Conservation (phyloP, 2,329 filamentous ascomycete genomes). For the Botrytis elliptica region DNA sequence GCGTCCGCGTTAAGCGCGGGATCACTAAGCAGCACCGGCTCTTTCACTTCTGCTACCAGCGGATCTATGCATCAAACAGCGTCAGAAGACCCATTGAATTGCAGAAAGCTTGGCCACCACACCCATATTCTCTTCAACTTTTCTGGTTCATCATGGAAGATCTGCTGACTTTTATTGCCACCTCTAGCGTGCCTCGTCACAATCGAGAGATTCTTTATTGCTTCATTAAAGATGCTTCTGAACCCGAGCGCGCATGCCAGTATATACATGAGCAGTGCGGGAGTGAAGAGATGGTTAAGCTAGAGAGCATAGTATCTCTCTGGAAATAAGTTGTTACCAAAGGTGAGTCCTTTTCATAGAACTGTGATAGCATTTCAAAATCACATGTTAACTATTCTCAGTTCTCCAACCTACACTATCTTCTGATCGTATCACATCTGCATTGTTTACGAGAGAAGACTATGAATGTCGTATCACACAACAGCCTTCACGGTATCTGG, state of each 20-base stretch:
- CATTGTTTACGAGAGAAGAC: too few species aligned
- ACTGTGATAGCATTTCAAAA: too few species aligned
- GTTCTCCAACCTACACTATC: too few species aligned
- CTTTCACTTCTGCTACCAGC: too few species aligned
- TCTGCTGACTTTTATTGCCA: background rate
- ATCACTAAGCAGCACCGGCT: too few species aligned
- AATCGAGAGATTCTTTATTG: background rate
- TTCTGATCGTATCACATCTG: too few species aligned
- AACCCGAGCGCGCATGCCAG: background rate
- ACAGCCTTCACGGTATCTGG: too few species aligned
- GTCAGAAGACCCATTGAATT: background rate
- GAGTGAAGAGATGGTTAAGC: background rate
- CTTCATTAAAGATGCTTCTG: background rate
- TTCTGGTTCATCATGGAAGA: background rate
- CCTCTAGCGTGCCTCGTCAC: background rate
- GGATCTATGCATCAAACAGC: too few species aligned
- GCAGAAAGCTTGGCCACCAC: background rate
- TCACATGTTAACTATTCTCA: too few species aligned
- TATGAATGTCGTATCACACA: too few species aligned
- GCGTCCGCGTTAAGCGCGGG: too few species aligned
- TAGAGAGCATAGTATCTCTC: background rate
- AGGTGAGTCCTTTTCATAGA: background rate
- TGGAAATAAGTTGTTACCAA: background rate
- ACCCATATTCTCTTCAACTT: background rate
- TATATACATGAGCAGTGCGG: background rate